These are phyloP conservation scores for Melocanna baccifera DNA, from an alignment of 176 grass and related monocot genomes.

Conservation along the genomic window DNA sequence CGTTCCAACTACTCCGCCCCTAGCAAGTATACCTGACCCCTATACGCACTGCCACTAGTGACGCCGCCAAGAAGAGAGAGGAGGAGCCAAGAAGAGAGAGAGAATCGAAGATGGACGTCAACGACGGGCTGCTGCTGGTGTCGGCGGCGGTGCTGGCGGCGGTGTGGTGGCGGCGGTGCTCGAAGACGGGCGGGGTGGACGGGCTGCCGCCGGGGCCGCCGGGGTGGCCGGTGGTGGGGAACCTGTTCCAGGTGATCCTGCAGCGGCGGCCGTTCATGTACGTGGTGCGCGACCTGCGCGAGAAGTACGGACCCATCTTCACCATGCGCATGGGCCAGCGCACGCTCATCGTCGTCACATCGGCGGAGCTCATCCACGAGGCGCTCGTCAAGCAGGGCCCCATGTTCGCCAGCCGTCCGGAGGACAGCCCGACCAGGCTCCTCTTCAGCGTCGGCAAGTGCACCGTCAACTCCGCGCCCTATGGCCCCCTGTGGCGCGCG, in stretches of 20 bases:
- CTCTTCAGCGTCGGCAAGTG: constrained; percentile 95
- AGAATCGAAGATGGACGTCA: constrained; percentile 38
- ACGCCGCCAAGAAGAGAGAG: not conserved
- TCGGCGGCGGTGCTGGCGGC: constrained; percentile 36
- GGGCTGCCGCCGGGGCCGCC: constrained; percentile 73
- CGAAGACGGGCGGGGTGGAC: constrained; percentile 44
- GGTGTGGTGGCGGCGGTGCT: constrained; percentile 81
- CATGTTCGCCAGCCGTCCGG: constrained; percentile 78
- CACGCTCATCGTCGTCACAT: constrained; percentile 73
- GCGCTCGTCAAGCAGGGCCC: constrained; percentile 82
- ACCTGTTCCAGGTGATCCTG: constrained; percentile 93
- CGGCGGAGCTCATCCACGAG: constrained; percentile 88
- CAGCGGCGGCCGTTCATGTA: constrained; percentile 94
- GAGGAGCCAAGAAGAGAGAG: not conserved
- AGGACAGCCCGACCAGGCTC: constrained; percentile 75
- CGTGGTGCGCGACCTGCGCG: constrained; percentile 76
- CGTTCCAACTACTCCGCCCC: not conserved
- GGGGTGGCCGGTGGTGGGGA: constrained; percentile 92
- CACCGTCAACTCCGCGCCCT: constrained; percentile 86
- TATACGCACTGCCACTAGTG: not conserved
- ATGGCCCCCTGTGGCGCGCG: constrained; percentile 82
- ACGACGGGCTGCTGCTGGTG: constrained; percentile 52
- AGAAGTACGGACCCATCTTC: constrained; percentile 89
- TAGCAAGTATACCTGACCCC: not conserved
- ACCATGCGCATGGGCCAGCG: constrained; percentile 96